A percentile compares a stretch with the other conserved stretches of the same genome.
phyloP scores from a whole-genome alignment of 2,329 filamentous ascomycete species.

The Teratosphaeria viscida region DNA sequence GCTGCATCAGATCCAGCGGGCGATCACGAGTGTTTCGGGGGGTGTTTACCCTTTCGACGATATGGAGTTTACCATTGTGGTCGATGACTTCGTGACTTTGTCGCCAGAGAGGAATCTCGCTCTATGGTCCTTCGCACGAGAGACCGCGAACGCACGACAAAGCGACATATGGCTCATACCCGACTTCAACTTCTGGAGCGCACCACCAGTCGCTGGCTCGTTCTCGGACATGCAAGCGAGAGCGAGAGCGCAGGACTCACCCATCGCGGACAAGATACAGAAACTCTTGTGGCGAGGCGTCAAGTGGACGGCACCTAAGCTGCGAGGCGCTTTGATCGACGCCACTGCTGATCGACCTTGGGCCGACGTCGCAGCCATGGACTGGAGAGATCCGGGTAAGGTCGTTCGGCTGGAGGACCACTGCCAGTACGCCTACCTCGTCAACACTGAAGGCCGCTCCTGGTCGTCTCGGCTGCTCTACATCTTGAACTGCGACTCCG shows the following conservation, averaged over 20 bases:
- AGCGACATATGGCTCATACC: constrained; percentile 40
- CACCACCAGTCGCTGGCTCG: constrained; percentile 25
- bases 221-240: constrained; percentile 18
- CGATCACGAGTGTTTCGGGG: constrained; percentile 35
- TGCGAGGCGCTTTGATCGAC: constrained; percentile 24
- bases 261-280: constrained; percentile 31
- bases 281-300: constrained; percentile 41
- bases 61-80: constrained; percentile 4
- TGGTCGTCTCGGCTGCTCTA: constrained; percentile 27
- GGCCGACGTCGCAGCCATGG: constrained; percentile 30
- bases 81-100: constrained; percentile 1
- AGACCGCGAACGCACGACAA: constrained; percentile 22
- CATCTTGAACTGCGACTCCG: constrained; percentile 24
- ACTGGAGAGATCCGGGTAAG: background rate
- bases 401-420: constrained; percentile 8
- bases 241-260: constrained; percentile 9
- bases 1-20: constrained; percentile 39
- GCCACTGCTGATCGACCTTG: constrained; percentile 28
- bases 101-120: constrained; percentile 21
- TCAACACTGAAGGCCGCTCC: constrained; percentile 26
- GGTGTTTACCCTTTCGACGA: constrained; percentile 16
- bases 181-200: constrained; percentile 45
- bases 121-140: constrained; percentile 33
- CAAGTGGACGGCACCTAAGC: constrained; percentile 19
- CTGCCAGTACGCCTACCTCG: constrained; percentile 23